Evolutionary conservation across 306 rosid species (phyloP).

Genomic region (Carpinus viminea): DNA sequence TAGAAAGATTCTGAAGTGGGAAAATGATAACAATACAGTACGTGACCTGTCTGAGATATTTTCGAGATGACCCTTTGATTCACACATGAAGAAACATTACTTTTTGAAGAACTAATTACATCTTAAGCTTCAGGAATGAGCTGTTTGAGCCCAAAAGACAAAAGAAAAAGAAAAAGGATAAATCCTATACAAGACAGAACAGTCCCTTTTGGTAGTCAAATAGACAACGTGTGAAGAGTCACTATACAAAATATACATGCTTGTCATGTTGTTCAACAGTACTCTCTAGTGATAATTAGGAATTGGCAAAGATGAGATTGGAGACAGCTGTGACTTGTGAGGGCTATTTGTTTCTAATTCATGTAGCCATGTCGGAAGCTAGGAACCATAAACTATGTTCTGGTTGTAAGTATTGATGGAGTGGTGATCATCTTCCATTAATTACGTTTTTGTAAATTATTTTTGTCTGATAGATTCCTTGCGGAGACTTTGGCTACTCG

Average conservation of each 20-base stretch:
- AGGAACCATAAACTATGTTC: too few species aligned
- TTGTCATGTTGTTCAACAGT: not conserved
- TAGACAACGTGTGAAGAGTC: not conserved
- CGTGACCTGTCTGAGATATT: not conserved
- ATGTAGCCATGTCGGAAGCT: not conserved
- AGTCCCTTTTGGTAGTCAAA: not conserved
- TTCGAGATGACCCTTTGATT: not conserved
- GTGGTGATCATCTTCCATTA: too few species aligned
- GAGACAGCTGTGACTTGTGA: not conserved
- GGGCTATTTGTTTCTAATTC: not conserved
- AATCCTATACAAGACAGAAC: too few species aligned
- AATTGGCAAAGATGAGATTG: not conserved
- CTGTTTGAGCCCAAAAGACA: too few species aligned
- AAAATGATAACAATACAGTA: not conserved
- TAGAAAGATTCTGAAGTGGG: not conserved
- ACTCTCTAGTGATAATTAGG: not conserved
- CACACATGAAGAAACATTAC: too few species aligned
- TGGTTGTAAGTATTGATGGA: too few species aligned
- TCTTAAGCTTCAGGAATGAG: too few species aligned
- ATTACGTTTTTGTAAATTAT: too few species aligned
- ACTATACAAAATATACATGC: not conserved
- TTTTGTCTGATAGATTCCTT: too few species aligned
- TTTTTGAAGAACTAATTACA: too few species aligned
- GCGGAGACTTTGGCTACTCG: too few species aligned
- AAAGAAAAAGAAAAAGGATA: too few species aligned